Evolutionary conservation across 1,284 basidiomycete species (phyloP).

Genomic region (Testicularia cyperi): DNA sequence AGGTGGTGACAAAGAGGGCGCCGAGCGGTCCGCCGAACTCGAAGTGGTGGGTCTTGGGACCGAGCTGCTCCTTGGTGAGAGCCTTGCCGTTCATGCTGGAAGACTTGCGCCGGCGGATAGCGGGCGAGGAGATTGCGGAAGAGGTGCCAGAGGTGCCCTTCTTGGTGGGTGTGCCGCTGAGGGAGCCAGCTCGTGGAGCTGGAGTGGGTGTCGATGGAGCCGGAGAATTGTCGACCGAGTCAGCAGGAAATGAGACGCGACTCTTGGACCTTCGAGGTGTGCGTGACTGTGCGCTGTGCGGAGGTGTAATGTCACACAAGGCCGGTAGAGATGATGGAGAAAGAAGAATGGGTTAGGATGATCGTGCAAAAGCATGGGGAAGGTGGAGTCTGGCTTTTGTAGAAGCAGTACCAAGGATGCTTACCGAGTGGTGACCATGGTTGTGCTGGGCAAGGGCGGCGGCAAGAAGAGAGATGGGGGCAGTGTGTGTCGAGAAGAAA

Average conservation of each 20-base stretch:
- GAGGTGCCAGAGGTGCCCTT: slow-evolving; percentile 5
- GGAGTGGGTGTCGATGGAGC: slow-evolving; percentile 26
- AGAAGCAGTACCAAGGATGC: background rate
- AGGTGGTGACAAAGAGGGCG: slow-evolving; percentile 71
- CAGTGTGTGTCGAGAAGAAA: no score
- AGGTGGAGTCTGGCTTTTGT: background rate
- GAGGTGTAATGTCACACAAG: no score
- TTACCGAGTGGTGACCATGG: slow-evolving; percentile 37
- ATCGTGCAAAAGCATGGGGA: background rate
- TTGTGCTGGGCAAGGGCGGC: no score
- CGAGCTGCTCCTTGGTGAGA: slow-evolving; percentile 56
- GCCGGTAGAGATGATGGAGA: background rate
- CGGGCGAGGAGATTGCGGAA: slow-evolving; percentile 12
- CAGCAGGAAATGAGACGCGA: slow-evolving; percentile 20
- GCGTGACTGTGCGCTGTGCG: slow-evolving; percentile 23
- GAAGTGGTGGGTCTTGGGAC: slow-evolving; percentile 66
- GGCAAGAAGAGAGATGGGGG: no score
- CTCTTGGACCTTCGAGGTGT: slow-evolving; percentile 24
- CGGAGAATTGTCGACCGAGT: slow-evolving; percentile 25
- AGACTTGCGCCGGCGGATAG: slow-evolving; percentile 18
- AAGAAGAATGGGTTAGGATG: background rate
- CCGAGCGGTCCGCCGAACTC: slow-evolving; percentile 87
- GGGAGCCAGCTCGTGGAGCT: slow-evolving; percentile 17
- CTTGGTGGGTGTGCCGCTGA: slow-evolving; percentile 12
- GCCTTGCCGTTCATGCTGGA: slow-evolving; percentile 32